Percentiles rank a stretch among this genome's conserved stretches.
Conservation (phyloP, 2,329 filamentous ascomycete genomes). For the Microdochium nivale region DNA sequence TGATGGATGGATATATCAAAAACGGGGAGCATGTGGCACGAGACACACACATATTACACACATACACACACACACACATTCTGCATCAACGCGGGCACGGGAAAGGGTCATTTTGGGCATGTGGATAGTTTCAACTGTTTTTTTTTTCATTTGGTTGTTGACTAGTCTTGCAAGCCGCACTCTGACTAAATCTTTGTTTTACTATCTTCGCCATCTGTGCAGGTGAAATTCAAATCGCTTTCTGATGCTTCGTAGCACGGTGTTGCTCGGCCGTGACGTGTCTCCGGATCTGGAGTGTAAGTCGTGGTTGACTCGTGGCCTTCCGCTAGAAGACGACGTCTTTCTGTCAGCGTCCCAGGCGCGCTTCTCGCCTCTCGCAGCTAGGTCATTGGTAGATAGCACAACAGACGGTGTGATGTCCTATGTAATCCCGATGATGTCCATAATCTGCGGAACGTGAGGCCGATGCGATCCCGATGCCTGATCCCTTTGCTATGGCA, state of each 20-base stretch:
- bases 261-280: neutral
- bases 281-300: no score
- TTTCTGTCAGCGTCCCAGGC: no score
- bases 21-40: no score
- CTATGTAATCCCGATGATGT: neutral
- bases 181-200: no score
- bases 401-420: neutral
- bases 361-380: no score
- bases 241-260: neutral
- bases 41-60: no score
- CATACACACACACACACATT: no score
- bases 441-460: neutral
- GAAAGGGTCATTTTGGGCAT: neutral
- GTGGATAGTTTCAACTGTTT: neutral
- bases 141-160: neutral
- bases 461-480: neutral
- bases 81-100: no score
- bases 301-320: neutral
- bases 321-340: neutral
- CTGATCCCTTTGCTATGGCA: neutral
- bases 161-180: no score
- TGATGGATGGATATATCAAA: no score
- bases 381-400: no score
- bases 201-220: no score
- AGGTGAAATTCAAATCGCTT: neutral